Conservation (phyloP, 495 filamentous ascomycete species). For the Ramalina intermedia region DNA sequence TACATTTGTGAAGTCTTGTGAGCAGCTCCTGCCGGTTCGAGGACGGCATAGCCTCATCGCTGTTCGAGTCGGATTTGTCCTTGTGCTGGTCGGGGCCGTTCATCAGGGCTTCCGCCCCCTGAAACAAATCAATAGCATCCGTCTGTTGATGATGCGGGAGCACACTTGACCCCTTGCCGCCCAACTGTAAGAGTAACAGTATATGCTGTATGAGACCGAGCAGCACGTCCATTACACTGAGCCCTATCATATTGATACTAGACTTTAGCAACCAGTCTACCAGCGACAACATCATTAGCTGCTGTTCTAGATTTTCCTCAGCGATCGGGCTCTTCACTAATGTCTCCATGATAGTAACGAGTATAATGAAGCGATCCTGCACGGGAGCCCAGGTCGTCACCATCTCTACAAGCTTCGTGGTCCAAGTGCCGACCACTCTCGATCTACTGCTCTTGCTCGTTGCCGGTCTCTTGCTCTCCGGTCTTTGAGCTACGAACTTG, state of each 20-base stretch:
- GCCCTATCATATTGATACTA: constrained; percentile 78
- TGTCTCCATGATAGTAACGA: constrained; percentile 64
- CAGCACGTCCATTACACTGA: constrained; percentile 86
- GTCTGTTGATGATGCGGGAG: constrained; percentile 18
- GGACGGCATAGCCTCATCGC: constrained; percentile 25
- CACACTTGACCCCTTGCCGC: constrained; percentile 23
- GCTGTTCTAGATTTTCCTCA: constrained; percentile 51
- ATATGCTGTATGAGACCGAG: constrained; percentile 69
- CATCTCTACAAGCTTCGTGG: constrained; percentile 61
- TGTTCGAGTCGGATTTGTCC: constrained; percentile 6
- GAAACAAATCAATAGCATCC: constrained; percentile 17
- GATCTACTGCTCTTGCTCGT: constrained; percentile 18
- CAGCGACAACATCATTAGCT: constrained; percentile 58
- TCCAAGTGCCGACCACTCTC: constrained; percentile 47
- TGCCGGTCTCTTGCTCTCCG: constrained; percentile 20
- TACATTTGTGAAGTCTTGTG: constrained; percentile 53
- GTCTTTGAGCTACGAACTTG: constrained; percentile 51
- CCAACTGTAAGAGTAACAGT: constrained; percentile 53
- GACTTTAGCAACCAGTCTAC: constrained; percentile 71
- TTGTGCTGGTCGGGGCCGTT: constrained; percentile 8
- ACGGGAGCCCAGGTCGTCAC: constrained; percentile 76
- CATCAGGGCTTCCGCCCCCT: constrained; percentile 4
- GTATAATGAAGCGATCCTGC: constrained; percentile 76
- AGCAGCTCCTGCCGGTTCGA: constrained; percentile 40
- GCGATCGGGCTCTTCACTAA: constrained; percentile 47